A percentile compares a stretch with the other conserved stretches of the same genome.
Evolutionary conservation across 345 rosid genomes (phyloP).

Genomic region (Lumnitzera racemosa): DNA sequence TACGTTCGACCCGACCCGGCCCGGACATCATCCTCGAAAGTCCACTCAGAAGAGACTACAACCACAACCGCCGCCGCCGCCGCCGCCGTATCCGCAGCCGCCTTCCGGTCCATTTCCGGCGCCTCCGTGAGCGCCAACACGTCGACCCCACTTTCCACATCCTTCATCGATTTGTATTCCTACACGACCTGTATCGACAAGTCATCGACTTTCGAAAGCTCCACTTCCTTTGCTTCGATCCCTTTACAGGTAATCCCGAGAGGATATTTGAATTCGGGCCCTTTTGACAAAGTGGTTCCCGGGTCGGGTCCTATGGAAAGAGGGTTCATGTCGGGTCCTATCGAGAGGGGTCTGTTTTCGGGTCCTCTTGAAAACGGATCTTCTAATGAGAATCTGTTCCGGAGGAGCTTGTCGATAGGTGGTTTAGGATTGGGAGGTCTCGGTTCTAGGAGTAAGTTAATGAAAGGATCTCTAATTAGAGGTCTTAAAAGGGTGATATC

Average conservation of each 20-base stretch:
- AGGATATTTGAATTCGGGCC: constrained; percentile 44
- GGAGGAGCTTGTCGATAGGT: constrained; percentile 77
- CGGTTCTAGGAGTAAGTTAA: constrained; percentile 42
- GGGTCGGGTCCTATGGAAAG: constrained; percentile 71
- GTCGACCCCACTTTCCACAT: constrained; percentile 83
- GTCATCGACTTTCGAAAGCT: constrained; percentile 91
- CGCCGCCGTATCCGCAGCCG: too few species aligned
- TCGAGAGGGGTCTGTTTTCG: constrained; percentile 62
- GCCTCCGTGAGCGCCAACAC: constrained; percentile 97
- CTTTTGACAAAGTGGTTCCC: constrained; percentile 25
- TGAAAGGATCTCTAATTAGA: constrained; percentile 54
- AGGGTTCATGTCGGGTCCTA: constrained; percentile 79
- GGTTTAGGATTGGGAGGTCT: constrained; percentile 50
- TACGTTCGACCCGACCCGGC: constrained; percentile 73
- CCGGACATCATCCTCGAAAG: constrained; percentile 63
- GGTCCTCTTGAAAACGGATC: constrained; percentile 43
- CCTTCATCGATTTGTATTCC: constrained; percentile 59
- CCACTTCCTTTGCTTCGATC: constrained; percentile 76
- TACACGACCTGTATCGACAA: constrained; percentile 43
- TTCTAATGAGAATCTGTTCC: constrained; percentile 53
- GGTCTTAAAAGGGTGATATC: constrained; percentile 66
- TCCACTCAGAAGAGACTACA: constrained; percentile 75
- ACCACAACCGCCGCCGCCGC: constrained; percentile 11
- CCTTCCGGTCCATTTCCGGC: constrained; percentile 82
- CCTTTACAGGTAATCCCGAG: constrained; percentile 89